Conservation (phyloP, 148 eudicot species). For the Chenopodium album region DNA sequence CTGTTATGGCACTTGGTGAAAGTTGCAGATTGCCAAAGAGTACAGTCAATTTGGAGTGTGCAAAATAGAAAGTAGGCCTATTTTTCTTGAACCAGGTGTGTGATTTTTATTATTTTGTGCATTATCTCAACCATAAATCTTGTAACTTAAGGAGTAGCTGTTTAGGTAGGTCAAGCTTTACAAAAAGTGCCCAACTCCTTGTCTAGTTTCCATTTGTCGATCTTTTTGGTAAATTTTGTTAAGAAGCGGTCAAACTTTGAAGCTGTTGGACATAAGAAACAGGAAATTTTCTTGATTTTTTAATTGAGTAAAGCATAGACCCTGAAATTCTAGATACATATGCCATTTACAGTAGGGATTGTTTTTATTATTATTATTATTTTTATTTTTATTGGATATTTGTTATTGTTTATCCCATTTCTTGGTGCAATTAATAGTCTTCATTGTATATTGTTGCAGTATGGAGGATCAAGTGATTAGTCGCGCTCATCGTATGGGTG, state of each 20-base stretch:
- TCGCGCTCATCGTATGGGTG: conserved; percentile 99
- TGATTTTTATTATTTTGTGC: neutral
- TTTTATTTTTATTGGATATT: neutral
- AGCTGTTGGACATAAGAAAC: neutral
- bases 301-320: neutral
- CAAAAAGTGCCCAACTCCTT: neutral
- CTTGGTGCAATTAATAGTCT: conserved; percentile 7
- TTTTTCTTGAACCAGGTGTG: neutral
- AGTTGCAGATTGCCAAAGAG: neutral
- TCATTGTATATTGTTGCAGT: conserved; percentile 42
- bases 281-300: neutral
- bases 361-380: no score
- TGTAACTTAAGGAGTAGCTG: neutral
- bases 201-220: neutral
- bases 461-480: conserved; percentile 99
- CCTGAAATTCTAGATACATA: neutral
- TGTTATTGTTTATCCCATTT: neutral
- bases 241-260: neutral
- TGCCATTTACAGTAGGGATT: neutral
- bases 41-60: neutral
- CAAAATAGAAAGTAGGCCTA: neutral
- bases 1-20: neutral
- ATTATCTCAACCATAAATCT: neutral
- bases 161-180: neutral
- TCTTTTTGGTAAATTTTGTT: neutral